Base-by-base conservation (phyloP, 345 rosid species). In the Melaleuca alternifolia region DNA sequence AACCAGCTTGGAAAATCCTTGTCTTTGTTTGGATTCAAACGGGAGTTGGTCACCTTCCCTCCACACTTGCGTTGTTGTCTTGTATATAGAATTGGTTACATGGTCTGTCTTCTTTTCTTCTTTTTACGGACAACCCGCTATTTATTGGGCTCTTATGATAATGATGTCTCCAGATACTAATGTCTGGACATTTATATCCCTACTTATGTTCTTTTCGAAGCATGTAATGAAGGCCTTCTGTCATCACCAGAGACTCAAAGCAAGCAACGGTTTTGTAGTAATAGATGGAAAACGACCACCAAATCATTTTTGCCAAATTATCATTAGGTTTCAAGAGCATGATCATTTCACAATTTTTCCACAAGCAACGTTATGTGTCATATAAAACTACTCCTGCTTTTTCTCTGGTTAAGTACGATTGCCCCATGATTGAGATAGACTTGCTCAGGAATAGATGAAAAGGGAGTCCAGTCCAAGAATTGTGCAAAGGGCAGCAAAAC, bases 31-130 rank as follows among this genome's bases (percentile, higher is more conserved):
- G 89, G 84, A 89, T 90, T 93, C 89, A 89, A 93, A 94, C 91
- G 94, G 91, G 92, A 91, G 94, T 94, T 89, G 96, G 92, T 94
- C 94, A 92, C 71, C 85, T 71, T 71, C 79, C 79, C 48, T 33
- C 37, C 16, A 33, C 41, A 33, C 79, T 71, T 71, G 79, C 16
- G 23, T 71, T 15, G 79, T 18, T 71, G 79, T 65, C 79, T 37
- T 33, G 79, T 33, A 33, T 18, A 30, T 65, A 62, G 16, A 65
- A 30, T 3, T 15, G 46, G 79, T 71, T 71, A 71, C 48, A 18
- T 71, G 48, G 48, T 33, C 48, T 9, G 79, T 71, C 79, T 71
- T 71, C 37, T 59, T 59, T 59, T 59, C 71, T 59, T 59, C 18
- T 59, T 51, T 59, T 59, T n/a, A 59, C n/a, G n/a, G n/a, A n/a